Conservation (phyloP, 129 eudicot species). For the Apium graveolens region DNA sequence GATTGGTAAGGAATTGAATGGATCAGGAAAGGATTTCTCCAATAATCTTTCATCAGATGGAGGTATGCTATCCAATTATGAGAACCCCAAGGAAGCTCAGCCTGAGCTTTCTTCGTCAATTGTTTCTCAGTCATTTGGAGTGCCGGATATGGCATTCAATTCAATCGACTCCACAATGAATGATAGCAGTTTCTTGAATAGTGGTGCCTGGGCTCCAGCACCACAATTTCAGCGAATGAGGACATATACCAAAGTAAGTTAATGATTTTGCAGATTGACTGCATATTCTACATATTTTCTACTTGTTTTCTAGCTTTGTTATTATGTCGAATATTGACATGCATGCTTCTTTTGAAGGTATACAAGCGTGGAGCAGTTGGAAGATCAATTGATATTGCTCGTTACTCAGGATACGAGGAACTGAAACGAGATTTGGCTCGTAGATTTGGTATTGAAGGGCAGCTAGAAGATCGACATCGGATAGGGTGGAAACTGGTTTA, state of each 20-base stretch:
- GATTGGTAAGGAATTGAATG: slow-evolving; percentile 54
- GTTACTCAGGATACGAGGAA: slow-evolving; percentile 86
- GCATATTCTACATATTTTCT: neutral
- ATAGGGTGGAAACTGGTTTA: slow-evolving; percentile 93
- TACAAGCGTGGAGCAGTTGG: slow-evolving; percentile 97
- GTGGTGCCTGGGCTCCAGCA: slow-evolving; percentile 72
- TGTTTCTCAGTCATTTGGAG: slow-evolving; percentile 91
- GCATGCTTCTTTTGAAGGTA: slow-evolving; percentile 41
- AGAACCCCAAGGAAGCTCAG: slow-evolving; percentile 63
- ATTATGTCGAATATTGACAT: neutral
- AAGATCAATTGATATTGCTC: slow-evolving; percentile 78
- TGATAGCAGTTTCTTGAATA: slow-evolving; percentile 59
- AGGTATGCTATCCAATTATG: slow-evolving; percentile 55
- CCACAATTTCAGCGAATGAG: slow-evolving; percentile 82
- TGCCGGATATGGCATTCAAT: slow-evolving; percentile 81
- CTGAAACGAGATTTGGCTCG: slow-evolving; percentile 90
- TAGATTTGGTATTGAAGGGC: slow-evolving; percentile 92
- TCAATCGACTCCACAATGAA: slow-evolving; percentile 70
- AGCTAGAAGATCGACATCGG: slow-evolving; percentile 75
- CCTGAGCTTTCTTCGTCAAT: slow-evolving; percentile 80
- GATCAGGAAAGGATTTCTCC: slow-evolving; percentile 55
- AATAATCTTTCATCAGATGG: slow-evolving; percentile 52
- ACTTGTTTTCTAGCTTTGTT: neutral
- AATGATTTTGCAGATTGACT: neutral
- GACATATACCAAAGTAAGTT: slow-evolving; percentile 77